phyloP scores from a whole-genome alignment of 2,329 filamentous ascomycete genomes.

The Botrytis squamosa region DNA sequence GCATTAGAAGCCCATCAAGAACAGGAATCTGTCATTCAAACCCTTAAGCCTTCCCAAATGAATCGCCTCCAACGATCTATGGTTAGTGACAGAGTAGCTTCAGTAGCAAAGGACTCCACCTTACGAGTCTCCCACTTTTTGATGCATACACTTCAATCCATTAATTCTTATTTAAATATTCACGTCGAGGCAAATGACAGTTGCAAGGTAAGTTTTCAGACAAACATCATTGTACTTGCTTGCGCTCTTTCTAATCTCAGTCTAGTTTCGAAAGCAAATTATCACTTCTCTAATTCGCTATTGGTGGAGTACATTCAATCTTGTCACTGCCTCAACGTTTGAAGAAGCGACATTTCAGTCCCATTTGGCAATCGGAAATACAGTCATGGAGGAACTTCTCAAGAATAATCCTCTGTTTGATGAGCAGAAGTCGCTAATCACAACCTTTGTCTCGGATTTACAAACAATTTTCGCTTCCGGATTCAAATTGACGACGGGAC shows the following conservation, averaged over 20 bases:
- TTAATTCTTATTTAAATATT: slow-evolving; percentile 47
- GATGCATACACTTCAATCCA: slow-evolving; percentile 42
- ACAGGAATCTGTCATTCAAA: slow-evolving; percentile 46
- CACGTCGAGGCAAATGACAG: slow-evolving; percentile 33
- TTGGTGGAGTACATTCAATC: slow-evolving; percentile 53
- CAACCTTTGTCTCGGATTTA: slow-evolving; percentile 42
- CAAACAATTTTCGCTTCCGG: slow-evolving; percentile 62
- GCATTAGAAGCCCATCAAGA: slow-evolving; percentile 45
- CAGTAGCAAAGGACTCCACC: slow-evolving; percentile 61
- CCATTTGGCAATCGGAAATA: slow-evolving; percentile 49
- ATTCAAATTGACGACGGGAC: slow-evolving; percentile 71
- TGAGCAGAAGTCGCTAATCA: slow-evolving; percentile 21
- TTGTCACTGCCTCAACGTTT: slow-evolving; percentile 49
- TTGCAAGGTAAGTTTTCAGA: slow-evolving; percentile 34
- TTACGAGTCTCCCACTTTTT: slow-evolving; percentile 54
- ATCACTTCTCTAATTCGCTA: slow-evolving; percentile 50
- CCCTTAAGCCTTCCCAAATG: slow-evolving; percentile 50
- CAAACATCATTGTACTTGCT: not conserved
- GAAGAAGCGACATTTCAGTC: slow-evolving; percentile 65
- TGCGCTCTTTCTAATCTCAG: not conserved
- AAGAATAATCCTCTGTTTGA: not conserved
- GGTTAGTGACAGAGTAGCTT: slow-evolving; percentile 53
- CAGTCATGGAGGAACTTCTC: slow-evolving; percentile 24
- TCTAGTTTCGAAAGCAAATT: slow-evolving; percentile 40
- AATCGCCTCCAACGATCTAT: slow-evolving; percentile 61